Evolutionary conservation across 257 asterid species (phyloP), one percentile per base, ranked within the genome.

Genomic region (Ligustrum vulgare): DNA sequence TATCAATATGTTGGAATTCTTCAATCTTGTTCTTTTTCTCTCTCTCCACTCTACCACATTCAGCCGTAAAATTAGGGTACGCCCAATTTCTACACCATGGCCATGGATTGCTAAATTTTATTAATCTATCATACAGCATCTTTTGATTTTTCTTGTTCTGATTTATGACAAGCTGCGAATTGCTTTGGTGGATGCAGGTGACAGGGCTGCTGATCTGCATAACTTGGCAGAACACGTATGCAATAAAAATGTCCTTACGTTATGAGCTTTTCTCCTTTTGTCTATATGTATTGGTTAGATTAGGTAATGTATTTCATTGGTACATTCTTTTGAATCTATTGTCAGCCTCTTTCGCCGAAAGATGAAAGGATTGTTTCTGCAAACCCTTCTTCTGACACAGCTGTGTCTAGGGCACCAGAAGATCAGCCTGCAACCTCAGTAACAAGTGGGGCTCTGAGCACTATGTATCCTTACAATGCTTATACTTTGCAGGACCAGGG

Each of bases 151-250:
- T 45, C 41, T 39, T 73, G 56, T 72, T 69, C 23, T 49, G 63
- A 13, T 22, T 34, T 22, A 58, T 81, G 78, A 83, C 35, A 49
- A 80, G 75, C 28, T 66, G 45, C 73, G 54, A 68, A 69, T 80
- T 83, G 70, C 71, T 73, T 64, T 80, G 69, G 75, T 82, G 76
- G 83, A 75, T 80, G 83, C 87, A 95, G 99, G 95, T 79, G 97
- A 90, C 78, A 80, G 93, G 82, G 86, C 81, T 72, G 88, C 78
- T 77, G 98, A 90, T 79, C 82, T 87, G 80, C 93, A 89, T 81
- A 89, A 83, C 82, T 80, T 84, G 79, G 83, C 96, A 13, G 98
- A 91, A 73, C 90, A 95, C 96, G 99, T 93, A 79, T 65, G 76
- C 68, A 68, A 33, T 68, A 58, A 62, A 39, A 25, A 34, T 7